Base-by-base conservation (phyloP, 106 monocot species). In the Platanthera guangdongensis region DNA sequence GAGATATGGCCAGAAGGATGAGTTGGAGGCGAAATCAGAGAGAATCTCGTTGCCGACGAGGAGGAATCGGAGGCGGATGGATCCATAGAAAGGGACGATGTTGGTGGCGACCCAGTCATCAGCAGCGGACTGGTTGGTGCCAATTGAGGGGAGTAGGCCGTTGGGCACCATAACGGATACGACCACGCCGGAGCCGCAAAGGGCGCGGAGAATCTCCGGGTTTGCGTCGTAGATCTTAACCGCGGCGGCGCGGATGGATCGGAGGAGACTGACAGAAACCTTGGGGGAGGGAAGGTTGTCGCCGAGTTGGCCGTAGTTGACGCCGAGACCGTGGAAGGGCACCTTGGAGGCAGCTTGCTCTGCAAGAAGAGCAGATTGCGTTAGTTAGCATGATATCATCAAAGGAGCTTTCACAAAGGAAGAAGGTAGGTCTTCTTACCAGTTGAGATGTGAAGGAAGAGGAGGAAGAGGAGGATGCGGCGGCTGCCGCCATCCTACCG, bases 1-100 rank as follows among this genome's bases (percentile, higher is more conserved):
- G 67, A 99, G 79, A 46, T 18, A 18, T 22, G 74, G 82, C 94
- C 97, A 92, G 77, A 88, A 84, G 57, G 83, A 68, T 28, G 83
- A 82, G 50, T 45, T 16, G 63, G 84, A 22, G 78, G 91, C 83
- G 79, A 28, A 69, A 75, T 92, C 86, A 72, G 94, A 88, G 50
- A 94, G 86, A 59, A 99, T 70, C 86, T 99, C 97, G 88, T 99
- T 99, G 14, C 97, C 94, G 75, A 94, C 97, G 83, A 99, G 89
- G 81, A 99, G 91, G 86, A 81, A 89, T 57, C 87, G 87, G 82
- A 99, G 63, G 69, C 82, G 82, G 76, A 85, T 57, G 16, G 25
- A 19, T 59, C 80, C 71, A 71, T 63, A 72, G 85, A 86, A 89
- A 49, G 94, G 94, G 76, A 83, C 78, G 79, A 99, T 74, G 81